phyloP scores from a whole-genome alignment of 164 flowering plant species.

The Berberis vulgaris region DNA sequence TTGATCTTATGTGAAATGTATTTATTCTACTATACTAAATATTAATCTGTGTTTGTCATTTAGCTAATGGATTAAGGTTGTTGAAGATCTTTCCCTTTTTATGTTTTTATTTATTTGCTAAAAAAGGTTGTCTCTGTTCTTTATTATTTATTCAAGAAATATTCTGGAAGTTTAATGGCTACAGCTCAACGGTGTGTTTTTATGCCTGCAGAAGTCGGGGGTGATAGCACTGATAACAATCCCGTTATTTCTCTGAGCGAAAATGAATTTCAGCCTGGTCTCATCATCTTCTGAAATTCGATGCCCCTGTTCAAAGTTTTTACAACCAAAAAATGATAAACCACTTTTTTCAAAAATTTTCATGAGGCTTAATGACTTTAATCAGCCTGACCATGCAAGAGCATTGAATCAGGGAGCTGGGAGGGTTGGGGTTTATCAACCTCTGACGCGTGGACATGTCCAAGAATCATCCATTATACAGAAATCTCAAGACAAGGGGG shows the following conservation, averaged over 20 bases:
- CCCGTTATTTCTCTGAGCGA: constrained; percentile 4
- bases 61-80: not conserved
- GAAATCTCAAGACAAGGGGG: constrained; percentile 25
- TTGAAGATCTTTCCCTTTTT: not conserved
- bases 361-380: constrained; percentile 9
- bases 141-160: not conserved
- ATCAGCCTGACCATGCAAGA: constrained; percentile 13
- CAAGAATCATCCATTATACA: constrained; percentile 33
- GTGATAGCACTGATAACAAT: constrained; percentile 1
- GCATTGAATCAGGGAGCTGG: constrained; percentile 11
- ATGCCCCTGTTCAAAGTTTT: constrained; percentile 18
- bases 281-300: constrained; percentile 26
- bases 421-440: constrained; percentile 30
- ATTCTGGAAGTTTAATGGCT: not conserved
- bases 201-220: constrained; percentile 16
- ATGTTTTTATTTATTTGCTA: not conserved
- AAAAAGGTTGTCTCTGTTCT: not conserved
- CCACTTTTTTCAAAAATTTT: constrained; percentile 11
- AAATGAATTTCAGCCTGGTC: constrained; percentile 27
- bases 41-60: too few species aligned
- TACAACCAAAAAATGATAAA: constrained; percentile 12
- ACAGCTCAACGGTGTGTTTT: constrained; percentile 7
- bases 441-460: constrained; percentile 38
- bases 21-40: too few species aligned
- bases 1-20: too few species aligned